phyloP scores from a whole-genome alignment of 345 rosid genomes.

The Clarkia xantiana region DNA sequence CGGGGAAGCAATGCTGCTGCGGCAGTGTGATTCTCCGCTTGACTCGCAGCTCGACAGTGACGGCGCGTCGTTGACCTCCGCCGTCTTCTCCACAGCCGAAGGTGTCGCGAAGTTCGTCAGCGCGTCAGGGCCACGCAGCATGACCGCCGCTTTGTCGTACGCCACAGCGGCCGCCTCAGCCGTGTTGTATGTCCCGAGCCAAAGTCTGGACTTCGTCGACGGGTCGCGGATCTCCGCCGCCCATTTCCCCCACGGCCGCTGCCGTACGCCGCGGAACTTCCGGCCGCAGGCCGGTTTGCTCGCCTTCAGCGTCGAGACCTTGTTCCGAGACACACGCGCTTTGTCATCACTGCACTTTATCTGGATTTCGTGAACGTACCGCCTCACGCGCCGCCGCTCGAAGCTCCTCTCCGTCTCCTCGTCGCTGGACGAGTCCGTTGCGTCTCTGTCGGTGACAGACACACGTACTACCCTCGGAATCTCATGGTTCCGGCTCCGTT shows the following conservation, averaged over 20 bases:
- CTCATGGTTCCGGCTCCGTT: too few species aligned
- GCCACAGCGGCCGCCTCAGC: slow-evolving; percentile 97
- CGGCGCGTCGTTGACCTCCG: slow-evolving; percentile 1
- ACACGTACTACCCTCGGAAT: too few species aligned
- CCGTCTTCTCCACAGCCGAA: slow-evolving; percentile 12
- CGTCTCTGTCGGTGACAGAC: too few species aligned
- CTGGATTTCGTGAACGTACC: too few species aligned
- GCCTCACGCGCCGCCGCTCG: too few species aligned
- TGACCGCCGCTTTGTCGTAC: slow-evolving; percentile 83
- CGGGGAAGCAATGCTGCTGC: slow-evolving; percentile 34
- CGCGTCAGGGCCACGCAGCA: slow-evolving; percentile 85
- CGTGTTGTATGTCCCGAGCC: slow-evolving; percentile 90
- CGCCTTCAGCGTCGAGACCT: too few species aligned
- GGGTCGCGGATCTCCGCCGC: slow-evolving; percentile 99
- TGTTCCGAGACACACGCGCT: too few species aligned
- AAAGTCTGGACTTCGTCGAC: slow-evolving; percentile 52
- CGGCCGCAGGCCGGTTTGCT: slow-evolving; percentile 8
- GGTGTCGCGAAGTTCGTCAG: slow-evolving; percentile 59
- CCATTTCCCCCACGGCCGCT: slow-evolving; percentile 99
- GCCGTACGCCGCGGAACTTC: slow-evolving; percentile 87
- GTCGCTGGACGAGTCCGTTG: too few species aligned
- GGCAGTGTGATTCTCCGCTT: slow-evolving; percentile 35
- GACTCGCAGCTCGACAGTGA: slow-evolving; percentile 50
- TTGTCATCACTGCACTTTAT: too few species aligned
- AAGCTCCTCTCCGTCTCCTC: too few species aligned